Evolutionary conservation across 305 asterid species (phyloP).

Genomic region (Fraxinus greggii): DNA sequence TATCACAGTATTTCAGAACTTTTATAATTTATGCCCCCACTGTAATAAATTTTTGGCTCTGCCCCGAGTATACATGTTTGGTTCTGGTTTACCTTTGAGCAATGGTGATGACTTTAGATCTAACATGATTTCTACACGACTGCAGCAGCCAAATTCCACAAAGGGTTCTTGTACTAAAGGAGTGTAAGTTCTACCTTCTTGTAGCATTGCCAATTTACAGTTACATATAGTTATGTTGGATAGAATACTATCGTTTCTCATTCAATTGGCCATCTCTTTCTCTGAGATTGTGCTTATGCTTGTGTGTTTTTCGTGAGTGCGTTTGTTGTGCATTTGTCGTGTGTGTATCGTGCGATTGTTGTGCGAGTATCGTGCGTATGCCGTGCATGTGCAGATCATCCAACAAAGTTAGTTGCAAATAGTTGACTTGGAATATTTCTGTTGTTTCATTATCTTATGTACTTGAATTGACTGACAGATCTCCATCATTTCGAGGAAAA

Average conservation of each 20-base stretch:
- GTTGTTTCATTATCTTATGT: slow-evolving; percentile 27
- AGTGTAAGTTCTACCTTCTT: slow-evolving; percentile 52
- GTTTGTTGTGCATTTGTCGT: neutral
- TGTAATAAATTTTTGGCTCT: neutral
- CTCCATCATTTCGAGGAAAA: slow-evolving; percentile 59
- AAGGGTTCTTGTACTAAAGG: slow-evolving; percentile 47
- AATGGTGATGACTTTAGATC: slow-evolving; percentile 24
- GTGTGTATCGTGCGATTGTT: neutral
- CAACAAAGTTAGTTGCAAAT: slow-evolving; percentile 26
- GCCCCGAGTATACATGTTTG: neutral
- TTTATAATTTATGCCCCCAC: neutral
- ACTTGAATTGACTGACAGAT: slow-evolving; percentile 49
- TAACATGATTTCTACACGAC: slow-evolving; percentile 28
- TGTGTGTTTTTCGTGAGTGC: neutral
- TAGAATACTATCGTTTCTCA: neutral
- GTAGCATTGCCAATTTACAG: neutral
- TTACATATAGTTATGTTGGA: neutral
- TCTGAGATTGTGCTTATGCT: neutral
- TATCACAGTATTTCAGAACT: neutral
- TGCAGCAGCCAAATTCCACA: slow-evolving; percentile 64
- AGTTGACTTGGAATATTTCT: slow-evolving; percentile 10
- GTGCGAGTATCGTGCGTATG: neutral
- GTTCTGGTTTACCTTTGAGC: neutral
- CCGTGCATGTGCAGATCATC: slow-evolving; percentile 46
- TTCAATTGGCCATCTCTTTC: neutral